These are phyloP conservation scores for Acephala macrosclerotiorum DNA, from an alignment of 2,329 filamentous ascomycete species.

Conservation along the genomic window DNA sequence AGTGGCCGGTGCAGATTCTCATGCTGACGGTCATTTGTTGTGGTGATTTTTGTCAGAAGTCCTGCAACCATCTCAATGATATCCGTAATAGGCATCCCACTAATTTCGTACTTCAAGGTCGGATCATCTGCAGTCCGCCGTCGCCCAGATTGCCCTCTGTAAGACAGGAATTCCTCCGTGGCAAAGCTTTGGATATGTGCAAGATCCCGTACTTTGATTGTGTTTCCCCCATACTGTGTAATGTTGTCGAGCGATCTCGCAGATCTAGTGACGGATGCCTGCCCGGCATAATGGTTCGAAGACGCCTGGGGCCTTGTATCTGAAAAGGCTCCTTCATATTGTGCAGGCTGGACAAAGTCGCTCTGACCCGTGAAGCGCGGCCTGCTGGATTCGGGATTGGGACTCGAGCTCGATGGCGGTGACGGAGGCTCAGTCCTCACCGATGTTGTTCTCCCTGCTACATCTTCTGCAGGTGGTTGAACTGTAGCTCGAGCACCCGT, in stretches of 20 bases:
- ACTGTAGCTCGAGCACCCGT: conserved; percentile 28
- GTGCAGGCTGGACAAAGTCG: conserved; percentile 24
- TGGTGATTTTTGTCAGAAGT: conserved; percentile 94
- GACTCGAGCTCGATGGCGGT: conserved; percentile 41
- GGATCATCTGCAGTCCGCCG: conserved; percentile 59
- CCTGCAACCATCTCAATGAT: conserved; percentile 99
- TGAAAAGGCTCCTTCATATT: conserved; percentile 25
- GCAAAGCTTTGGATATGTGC: conserved; percentile 92
- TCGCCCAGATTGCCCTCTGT: conserved; percentile 58
- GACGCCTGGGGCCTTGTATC: conserved; percentile 8
- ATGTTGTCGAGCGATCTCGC: conserved; percentile 46
- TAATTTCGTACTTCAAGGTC: conserved; percentile 82
- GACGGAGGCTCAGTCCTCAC: conserved; percentile 37
- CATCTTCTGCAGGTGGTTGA: conserved; percentile 23
- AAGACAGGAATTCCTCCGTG: conserved; percentile 74
- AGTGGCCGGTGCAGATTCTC: conserved; percentile 84
- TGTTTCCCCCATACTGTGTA: conserved; percentile 47
- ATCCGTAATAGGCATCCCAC: conserved; percentile 94
- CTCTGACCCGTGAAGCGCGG: conserved; percentile 41
- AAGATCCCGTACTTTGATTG: conserved; percentile 85
- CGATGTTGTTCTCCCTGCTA: conserved; percentile 21
- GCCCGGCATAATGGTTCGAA: neutral
- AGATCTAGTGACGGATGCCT: conserved; percentile 35
- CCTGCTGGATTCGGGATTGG: conserved; percentile 32
- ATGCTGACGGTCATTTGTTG: conserved; percentile 94